A percentile compares a stretch with the other conserved stretches of the same genome.
These are phyloP conservation scores for Xylariaceae sp. DNA, from an alignment of 2,329 filamentous ascomycete genomes.

Conservation along the genomic window DNA sequence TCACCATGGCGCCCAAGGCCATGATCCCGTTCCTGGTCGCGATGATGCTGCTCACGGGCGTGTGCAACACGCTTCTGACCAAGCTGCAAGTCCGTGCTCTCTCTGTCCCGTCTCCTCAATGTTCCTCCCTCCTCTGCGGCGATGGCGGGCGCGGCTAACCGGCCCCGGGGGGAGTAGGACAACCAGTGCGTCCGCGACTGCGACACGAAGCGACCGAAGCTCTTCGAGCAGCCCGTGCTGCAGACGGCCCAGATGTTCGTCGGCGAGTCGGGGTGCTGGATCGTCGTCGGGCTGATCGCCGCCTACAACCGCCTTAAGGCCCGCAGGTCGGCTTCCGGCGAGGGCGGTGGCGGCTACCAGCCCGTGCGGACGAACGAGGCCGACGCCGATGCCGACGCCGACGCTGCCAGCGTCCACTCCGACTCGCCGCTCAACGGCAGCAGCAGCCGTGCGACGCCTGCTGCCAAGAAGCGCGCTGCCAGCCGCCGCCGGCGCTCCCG, in stretches of 20 bases:
- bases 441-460: no score
- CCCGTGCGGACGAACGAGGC: conserved; percentile 44
- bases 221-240: conserved; percentile 91
- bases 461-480: background rate
- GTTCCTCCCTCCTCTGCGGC: no score
- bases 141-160: no score
- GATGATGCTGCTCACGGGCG: conserved; percentile 95
- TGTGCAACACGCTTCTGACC: conserved; percentile 93
- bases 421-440: conserved; percentile 34
- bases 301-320: conserved; percentile 54
- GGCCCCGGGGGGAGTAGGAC: no score
- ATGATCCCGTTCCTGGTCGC: conserved; percentile 78
- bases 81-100: conserved; percentile 72
- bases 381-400: conserved; percentile 38
- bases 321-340: conserved; percentile 29
- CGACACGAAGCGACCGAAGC: conserved; percentile 57
- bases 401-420: conserved; percentile 36
- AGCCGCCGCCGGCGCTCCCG: conserved; percentile 26
- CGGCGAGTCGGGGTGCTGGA: conserved; percentile 92
- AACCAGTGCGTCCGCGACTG: conserved; percentile 96
- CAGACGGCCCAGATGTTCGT: conserved; percentile 98
- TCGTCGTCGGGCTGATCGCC: conserved; percentile 67
- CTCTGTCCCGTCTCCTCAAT: background rate
- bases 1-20: conserved; percentile 59
- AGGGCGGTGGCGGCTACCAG: conserved; percentile 55